Base-by-base conservation (phyloP, 148 eudicot species). In the Amaranthus palmeri region DNA sequence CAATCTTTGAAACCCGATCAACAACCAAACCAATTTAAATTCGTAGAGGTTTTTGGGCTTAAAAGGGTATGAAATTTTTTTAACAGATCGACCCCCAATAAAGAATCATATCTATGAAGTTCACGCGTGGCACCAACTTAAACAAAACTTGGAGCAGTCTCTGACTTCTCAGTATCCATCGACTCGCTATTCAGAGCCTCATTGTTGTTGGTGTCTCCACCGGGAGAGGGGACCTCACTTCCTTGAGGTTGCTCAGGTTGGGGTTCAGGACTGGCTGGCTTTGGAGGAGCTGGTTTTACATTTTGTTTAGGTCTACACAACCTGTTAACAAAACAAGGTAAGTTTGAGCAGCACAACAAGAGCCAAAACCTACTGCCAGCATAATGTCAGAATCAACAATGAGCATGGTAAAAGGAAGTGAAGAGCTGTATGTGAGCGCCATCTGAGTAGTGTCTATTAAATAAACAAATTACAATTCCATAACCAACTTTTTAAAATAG, bases 281-380 rank as follows among this genome's bases (percentile, higher is more conserved):
- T 93, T 76, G 88, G 90, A 10, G 91, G 88, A 74, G 87, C 83
- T 11, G 91, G 89, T 77, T 84, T 89, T n/a, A 3, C 91, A 88
- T 77, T 90, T 90, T 5, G 74, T 90, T 84, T 70, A 92, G 96
- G 96, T 86, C 88, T 81, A 67, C 96, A 90, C 46, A 85, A 8
- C 92, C 97, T 92, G 81, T 69, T 10, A 56, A 65, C 10, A 55
- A n/a, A 55, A 17, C 59, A 55, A 55, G 17, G 59, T 3, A 4
- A 10, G n/a, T 1, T 54, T 3, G 4, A 54, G 11, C 2, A 54
- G 11, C n/a, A 54, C 11, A 10, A 5, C 15, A 4, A 13, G 15
- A 17, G 11, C 5, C 0, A 54, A 54, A 14, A 52, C 12, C 12
- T 52, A 55, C 36, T 5, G 7, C 18, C 59, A 55, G 7, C 8